A percentile compares a stretch with the other conserved stretches of the same genome.
phyloP scores from a whole-genome alignment of 176 grass and related monocot genomes.

The Rhynchospora tenuis region DNA sequence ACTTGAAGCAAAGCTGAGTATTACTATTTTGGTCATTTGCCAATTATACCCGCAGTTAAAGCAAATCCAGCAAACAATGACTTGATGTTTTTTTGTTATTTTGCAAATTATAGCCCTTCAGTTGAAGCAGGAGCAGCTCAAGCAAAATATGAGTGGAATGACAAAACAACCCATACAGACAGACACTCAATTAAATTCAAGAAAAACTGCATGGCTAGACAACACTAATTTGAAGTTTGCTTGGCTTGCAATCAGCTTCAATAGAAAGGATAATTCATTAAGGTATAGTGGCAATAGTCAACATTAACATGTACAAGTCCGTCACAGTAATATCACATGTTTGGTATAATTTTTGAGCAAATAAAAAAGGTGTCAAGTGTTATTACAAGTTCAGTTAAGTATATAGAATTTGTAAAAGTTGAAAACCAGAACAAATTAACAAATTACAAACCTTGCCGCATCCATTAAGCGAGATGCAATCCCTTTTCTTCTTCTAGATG shows the following conservation, averaged over 20 bases:
- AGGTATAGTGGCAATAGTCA: neutral
- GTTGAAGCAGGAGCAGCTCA: neutral
- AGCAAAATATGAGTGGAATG: neutral
- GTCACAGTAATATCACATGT: neutral
- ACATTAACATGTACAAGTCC: neutral
- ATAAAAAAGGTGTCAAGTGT: neutral
- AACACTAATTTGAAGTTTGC: neutral
- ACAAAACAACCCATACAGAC: neutral
- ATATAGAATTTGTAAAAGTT: neutral
- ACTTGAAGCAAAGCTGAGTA: neutral
- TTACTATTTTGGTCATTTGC: neutral
- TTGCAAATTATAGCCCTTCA: neutral
- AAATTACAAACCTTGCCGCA: slow-evolving; percentile 43
- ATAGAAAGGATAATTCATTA: neutral
- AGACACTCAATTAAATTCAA: neutral
- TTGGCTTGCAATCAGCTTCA: too few species aligned
- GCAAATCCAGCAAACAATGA: neutral
- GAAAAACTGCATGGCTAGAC: neutral
- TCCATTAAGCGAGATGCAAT: slow-evolving; percentile 68
- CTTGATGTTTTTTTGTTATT: neutral
- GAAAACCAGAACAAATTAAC: neutral
- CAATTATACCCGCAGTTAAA: neutral
- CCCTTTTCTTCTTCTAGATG: slow-evolving; percentile 54
- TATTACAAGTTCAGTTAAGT: neutral
- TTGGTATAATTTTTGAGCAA: neutral